Conservation (phyloP, 495 filamentous ascomycete species). For the Viridothelium virens region DNA sequence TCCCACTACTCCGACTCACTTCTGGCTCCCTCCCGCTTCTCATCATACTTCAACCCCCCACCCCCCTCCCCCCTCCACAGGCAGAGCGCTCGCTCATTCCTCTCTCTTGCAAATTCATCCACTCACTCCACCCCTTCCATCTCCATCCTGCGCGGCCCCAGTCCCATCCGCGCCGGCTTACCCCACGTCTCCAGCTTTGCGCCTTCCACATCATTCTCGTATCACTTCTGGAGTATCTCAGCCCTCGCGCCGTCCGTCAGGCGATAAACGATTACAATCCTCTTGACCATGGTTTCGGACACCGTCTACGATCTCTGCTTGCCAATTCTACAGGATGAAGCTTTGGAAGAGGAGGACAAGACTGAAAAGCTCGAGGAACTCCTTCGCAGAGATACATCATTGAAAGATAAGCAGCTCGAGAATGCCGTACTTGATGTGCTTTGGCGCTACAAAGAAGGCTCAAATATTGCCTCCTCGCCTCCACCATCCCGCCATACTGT, state of each 20-base stretch:
- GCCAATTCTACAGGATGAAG: conserved; percentile 73
- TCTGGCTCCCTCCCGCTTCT: no score
- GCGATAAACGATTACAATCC: background rate
- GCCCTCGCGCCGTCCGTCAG: background rate
- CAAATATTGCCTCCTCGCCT: conserved; percentile 64
- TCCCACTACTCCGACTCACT: background rate
- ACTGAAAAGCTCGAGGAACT: conserved; percentile 86
- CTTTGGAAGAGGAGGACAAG: conserved; percentile 88
- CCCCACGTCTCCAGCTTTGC: conserved; percentile 6
- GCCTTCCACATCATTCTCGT: conserved; percentile 1
- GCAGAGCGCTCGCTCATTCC: background rate
- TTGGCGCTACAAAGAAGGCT: conserved; percentile 81
- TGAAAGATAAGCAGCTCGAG: conserved; percentile 73
- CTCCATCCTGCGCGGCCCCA: background rate
- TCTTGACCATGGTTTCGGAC: conserved; percentile 70
- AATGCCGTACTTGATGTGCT: conserved; percentile 85
- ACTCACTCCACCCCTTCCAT: background rate
- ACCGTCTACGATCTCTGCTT: conserved; percentile 85
- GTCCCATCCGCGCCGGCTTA: background rate
- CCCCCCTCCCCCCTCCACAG: no score
- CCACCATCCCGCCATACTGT: conserved; percentile 80
- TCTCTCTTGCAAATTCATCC: background rate
- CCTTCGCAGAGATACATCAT: conserved; percentile 65
- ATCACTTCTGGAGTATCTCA: background rate
- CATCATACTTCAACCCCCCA: no score